Evolutionary conservation across 768 basidiomycete species (phyloP), one percentile per base, ranked within the genome.

Genomic region (Lactarius tabidus): DNA sequence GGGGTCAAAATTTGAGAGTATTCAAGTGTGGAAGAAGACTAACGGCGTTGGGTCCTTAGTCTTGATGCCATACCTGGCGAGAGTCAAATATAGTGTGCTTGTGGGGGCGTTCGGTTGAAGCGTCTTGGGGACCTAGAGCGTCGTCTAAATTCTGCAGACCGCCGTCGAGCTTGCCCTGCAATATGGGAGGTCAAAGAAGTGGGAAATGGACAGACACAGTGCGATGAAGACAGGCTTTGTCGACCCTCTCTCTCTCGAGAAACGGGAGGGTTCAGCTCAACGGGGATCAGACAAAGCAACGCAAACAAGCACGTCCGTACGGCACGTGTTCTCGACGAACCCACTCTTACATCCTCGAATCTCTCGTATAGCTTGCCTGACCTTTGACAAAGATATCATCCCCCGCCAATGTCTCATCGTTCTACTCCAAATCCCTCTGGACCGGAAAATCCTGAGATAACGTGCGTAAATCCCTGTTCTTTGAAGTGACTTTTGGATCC

Each of bases 131-230:
- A 18, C 77, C 75, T 23, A 90, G 83, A 14, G 86, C 89, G 57
- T 78, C 82, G 72, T 93, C 91, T 59, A 93, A 74, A 52, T 77
- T 80, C 59, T 87, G 84, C 65, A 93, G 84, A 35, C 89, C 92
- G 75, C 92, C 91, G 65, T 91, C 87, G 56, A 93, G 83, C 76
- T 93, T 93, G 57, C 91, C 82, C 89, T 93, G 65, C 29, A 57
- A 58, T 20, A 35, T n/a, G 18, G 26, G 10, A 38, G 23, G 48
- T 65, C n/a, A 56, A 33, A 41, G 23, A n/a, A n/a, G 38, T 5
- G 17, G 10, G 35, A 10, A 26, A 20, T 38, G 10, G 17, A 1
- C 1, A 26, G 3, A 43, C 18, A 20, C 41, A 20, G 20, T 7
- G 17, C 26, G 5, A 28, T 2, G 12, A 20, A 52, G 35, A 48